Percentiles rank a stretch among this genome's conserved stretches.
phyloP scores from a whole-genome alignment of 179 eudicot species.

The Pouteria campechiana region DNA sequence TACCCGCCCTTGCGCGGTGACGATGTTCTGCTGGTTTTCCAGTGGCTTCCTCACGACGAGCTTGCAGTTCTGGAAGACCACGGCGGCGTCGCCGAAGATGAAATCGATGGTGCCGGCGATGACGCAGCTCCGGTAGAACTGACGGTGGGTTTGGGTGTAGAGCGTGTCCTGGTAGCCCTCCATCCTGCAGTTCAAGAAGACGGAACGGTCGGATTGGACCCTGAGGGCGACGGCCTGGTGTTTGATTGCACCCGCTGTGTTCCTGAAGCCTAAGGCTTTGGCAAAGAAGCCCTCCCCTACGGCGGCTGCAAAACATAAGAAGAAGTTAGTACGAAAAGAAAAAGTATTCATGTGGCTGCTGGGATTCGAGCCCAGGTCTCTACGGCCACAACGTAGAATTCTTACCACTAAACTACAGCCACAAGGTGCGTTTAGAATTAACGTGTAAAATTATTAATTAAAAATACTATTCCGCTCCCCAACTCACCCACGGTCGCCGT shows the following conservation, averaged over 20 bases:
- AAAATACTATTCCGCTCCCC: neutral
- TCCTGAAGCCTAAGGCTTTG: conserved; percentile 53
- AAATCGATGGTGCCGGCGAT: conserved; percentile 64
- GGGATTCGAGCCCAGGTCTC: conserved; percentile 99
- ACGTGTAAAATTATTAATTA: too few species aligned
- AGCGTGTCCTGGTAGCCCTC: conserved; percentile 70
- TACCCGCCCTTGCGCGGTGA: conserved; percentile 65
- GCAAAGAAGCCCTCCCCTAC: conserved; percentile 59
- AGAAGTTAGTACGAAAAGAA: neutral
- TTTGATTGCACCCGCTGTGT: conserved; percentile 66
- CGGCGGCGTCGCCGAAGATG: conserved; percentile 70
- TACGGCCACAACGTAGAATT: conserved; percentile 99
- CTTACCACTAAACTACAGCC: conserved; percentile 99
- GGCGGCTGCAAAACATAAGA: conserved; percentile 31
- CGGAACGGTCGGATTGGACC: conserved; percentile 54
- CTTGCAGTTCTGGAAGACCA: conserved; percentile 52
- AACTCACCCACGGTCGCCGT: conserved; percentile 74
- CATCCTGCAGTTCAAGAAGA: conserved; percentile 61
- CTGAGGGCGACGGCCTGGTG: conserved; percentile 81
- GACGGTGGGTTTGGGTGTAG: conserved; percentile 63
- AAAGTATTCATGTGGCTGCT: conserved; percentile 53
- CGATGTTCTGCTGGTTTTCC: conserved; percentile 42
- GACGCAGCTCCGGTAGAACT: conserved; percentile 48
- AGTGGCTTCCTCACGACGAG: conserved; percentile 35
- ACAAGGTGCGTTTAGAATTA: too few species aligned